These are phyloP conservation scores for Amaranthus hypochondriacus DNA, from an alignment of 148 eudicot species.

Conservation along the genomic window DNA sequence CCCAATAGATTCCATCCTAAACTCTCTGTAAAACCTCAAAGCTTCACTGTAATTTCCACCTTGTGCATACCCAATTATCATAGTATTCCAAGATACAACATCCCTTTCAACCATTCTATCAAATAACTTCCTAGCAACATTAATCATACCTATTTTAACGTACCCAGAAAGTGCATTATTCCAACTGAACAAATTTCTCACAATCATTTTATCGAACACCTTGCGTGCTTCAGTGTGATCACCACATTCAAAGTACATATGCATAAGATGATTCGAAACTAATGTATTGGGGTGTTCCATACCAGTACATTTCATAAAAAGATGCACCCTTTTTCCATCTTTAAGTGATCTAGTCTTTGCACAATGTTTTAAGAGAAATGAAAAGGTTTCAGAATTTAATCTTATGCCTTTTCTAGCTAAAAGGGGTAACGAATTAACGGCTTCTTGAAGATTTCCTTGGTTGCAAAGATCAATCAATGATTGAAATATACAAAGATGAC, in stretches of 20 bases:
- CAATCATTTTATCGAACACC: slow-evolving; percentile 73
- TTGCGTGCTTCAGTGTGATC: slow-evolving; percentile 49
- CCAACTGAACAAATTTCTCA: slow-evolving; percentile 67
- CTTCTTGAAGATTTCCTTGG: slow-evolving; percentile 49
- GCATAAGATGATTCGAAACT: slow-evolving; percentile 54
- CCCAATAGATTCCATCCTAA: slow-evolving; percentile 38
- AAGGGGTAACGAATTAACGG: slow-evolving; percentile 35
- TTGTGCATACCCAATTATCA: slow-evolving; percentile 67
- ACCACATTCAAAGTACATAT: slow-evolving; percentile 63
- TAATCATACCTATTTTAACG: slow-evolving; percentile 54
- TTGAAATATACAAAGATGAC: slow-evolving; percentile 39
- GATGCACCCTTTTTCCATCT: slow-evolving; percentile 81
- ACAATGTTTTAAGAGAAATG: slow-evolving; percentile 46
- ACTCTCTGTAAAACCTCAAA: slow-evolving; percentile 46
- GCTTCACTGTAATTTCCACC: slow-evolving; percentile 43
- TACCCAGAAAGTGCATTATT: slow-evolving; percentile 84
- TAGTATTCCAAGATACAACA: slow-evolving; percentile 77
- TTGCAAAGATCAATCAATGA: slow-evolving; percentile 46
- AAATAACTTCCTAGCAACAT: slow-evolving; percentile 51
- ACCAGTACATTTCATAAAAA: slow-evolving; percentile 58
- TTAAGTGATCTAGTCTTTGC: slow-evolving; percentile 41
- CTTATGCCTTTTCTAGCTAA: slow-evolving; percentile 48
- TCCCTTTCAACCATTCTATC: slow-evolving; percentile 60
- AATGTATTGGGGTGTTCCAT: slow-evolving; percentile 48
- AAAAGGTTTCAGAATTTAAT: slow-evolving; percentile 38